Percentiles rank a stretch among this genome's conserved stretches.
These are phyloP conservation scores for Nitzschia inconspicua DNA, from an alignment of 108 stramenopile genomes.

Conservation along the genomic window DNA sequence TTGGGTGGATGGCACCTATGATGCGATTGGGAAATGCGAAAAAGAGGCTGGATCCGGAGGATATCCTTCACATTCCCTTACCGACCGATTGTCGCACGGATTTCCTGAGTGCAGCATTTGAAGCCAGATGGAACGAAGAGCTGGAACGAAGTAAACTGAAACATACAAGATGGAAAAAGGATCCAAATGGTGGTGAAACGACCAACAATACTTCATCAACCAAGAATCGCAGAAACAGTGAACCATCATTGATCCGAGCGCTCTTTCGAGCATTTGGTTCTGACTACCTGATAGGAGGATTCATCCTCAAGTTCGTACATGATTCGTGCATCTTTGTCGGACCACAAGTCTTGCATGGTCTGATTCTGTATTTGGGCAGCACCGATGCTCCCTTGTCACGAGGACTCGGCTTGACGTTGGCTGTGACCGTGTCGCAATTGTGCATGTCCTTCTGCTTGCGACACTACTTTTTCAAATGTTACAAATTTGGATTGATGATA, in stretches of 20 bases:
- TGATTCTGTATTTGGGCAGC: conserved; percentile 70
- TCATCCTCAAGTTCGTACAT: conserved; percentile 77
- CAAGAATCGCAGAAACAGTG: neutral
- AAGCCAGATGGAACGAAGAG: conserved; percentile 56
- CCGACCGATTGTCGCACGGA: conserved; percentile 52
- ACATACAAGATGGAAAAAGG: conserved; percentile 7
- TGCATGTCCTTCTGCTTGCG: conserved; percentile 78
- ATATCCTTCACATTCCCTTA: conserved; percentile 62
- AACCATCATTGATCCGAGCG: conserved; percentile 49
- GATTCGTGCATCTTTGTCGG: conserved; percentile 87
- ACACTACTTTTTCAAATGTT: conserved; percentile 94
- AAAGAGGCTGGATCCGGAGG: conserved; percentile 59
- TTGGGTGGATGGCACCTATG: conserved; percentile 75
- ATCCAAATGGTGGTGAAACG: neutral
- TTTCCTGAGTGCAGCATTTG: conserved; percentile 38
- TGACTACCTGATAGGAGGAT: conserved; percentile 64
- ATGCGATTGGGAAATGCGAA: conserved; percentile 58
- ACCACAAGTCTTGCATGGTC: conserved; percentile 72
- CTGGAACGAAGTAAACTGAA: conserved; percentile 5
- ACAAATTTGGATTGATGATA: conserved; percentile 78
- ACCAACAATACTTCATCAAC: too few species aligned
- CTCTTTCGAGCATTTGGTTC: conserved; percentile 66
- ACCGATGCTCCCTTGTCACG: conserved; percentile 44
- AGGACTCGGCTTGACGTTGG: conserved; percentile 51
- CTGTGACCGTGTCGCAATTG: conserved; percentile 71